Base-by-base conservation (phyloP, 108 stramenopile species). In the Cafeteria roenbergensis region DNA sequence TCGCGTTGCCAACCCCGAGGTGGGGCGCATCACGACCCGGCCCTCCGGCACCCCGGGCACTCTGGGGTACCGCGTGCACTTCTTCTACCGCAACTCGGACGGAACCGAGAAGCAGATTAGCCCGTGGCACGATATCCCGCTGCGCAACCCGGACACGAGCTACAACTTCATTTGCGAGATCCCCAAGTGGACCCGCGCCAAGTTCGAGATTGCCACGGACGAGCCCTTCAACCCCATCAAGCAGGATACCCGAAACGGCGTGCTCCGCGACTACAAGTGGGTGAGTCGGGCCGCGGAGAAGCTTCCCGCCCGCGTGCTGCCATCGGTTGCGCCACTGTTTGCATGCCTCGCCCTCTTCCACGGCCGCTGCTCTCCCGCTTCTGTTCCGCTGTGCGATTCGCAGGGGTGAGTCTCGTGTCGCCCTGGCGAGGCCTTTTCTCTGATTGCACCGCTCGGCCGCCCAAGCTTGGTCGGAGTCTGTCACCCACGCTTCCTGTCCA, bases 201-300 rank as follows among this genome's bases (percentile, higher is more conserved):
- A 93, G 77, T 91, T 80, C 63, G 91, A 95, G 71, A 90, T 93
- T 68, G 89, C 90, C 59, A 95, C 94, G 48, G 85, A 85, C 65
- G 94, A 95, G 76, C 83, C 81, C 36, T 88, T 88, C 50, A 95
- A 89, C 71, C 92, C 92, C 30, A 95, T 95, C 82, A 95, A 95
- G 73, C 94, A 95, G 70, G 94, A 95, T 78, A 76, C 73, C 38
- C 93, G 92, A 78, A 93, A 92, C 58, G 94, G 91, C 36, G 65
- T 80, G 50, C 87, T 92, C 29, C 88, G 94, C 58, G 91, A 90
- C 61, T 76, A 75, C 63, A 38, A 34, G 12, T 66, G 52, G 51
- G n/a, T n/a, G n/a, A n/a, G n/a, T n/a, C n/a, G n/a, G n/a, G n/a
- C n/a, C n/a, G n/a, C n/a, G n/a, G n/a, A n/a, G n/a, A n/a, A n/a